phyloP scores from a whole-genome alignment of 148 eudicot species.

The Silene uniflora region DNA sequence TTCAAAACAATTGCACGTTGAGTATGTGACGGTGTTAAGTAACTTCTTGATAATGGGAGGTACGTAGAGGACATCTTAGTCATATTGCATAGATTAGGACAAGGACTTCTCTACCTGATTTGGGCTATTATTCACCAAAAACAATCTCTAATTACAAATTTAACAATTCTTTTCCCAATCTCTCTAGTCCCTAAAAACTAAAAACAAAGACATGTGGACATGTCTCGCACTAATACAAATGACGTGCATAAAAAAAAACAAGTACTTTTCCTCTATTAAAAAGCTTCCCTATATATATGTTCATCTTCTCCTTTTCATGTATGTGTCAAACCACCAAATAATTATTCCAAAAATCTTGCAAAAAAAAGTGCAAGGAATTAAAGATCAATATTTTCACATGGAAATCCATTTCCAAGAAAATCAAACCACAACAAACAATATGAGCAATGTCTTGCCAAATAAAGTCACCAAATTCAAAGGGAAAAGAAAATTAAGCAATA shows the following conservation, averaged over 20 bases:
- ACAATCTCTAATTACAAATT: not conserved
- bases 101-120: constrained; percentile 20
- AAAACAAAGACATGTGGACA: constrained; percentile 35
- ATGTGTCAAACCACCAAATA: not conserved
- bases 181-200: not conserved
- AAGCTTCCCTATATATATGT: not conserved
- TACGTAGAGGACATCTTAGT: constrained; percentile 26
- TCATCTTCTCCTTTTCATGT: not conserved
- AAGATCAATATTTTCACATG: constrained; percentile 28
- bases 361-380: too few relatives aligned
- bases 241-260: constrained; percentile 11
- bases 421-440: not conserved
- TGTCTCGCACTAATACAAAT: constrained; percentile 31
- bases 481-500: constrained; percentile 25
- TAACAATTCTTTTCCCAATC: not conserved
- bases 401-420: constrained; percentile 46
- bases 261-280: constrained; percentile 11
- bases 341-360: constrained; percentile 1
- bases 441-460: not conserved
- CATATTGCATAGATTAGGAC: constrained; percentile 17
- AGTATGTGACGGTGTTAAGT: too few relatives aligned
- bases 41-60: too few relatives aligned
- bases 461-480: constrained; percentile 30
- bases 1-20: too few relatives aligned
- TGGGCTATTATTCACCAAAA: constrained; percentile 8